Evolutionary conservation across 345 rosid species (phyloP), one percentile per base, ranked within the genome.

Genomic region (Kernera saxatilis): DNA sequence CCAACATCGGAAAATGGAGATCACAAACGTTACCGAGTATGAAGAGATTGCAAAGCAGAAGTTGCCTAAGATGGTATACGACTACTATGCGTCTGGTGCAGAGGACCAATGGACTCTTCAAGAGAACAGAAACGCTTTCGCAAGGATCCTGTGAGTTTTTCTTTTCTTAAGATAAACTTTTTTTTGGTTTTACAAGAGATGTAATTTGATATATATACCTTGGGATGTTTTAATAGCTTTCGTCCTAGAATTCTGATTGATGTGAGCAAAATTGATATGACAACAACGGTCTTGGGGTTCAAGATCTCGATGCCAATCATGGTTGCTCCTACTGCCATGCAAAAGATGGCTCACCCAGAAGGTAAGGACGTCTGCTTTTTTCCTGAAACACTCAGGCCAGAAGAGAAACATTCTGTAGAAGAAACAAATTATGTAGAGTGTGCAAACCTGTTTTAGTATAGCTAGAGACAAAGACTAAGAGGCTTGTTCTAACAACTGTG

Each of bases 321-420:
- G 95, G 78, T 89, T 84, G 95, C 95, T 69, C 95, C 95, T 35
- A 84, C 92, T 11, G 95, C 95, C 43, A 46, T 87, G 69, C 95
- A 87, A 79, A 89, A 87, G 79, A 87, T 89, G 95, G 95, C 95
- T 74, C 95, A 89, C 76, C 95, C 95, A 17, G 90, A 87, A 71
- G 95, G 95, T 87, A 76, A 18, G 52, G 4, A 33, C 2, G 17
- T 33, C 5, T 37, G 19, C 8, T 55, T 5, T 22, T 37, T 2
- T 35, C 64, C 15, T 14, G 10, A 19, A 36, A 41, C 17, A 44
- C 51, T 19, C 12, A 17, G 23, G 26, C 25, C 2, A 19, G 3
- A 19, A 45, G 26, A 19, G 37, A 36, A 64, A 56, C 4, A 11
- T 18, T 35, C 4, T 57, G 17, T 21, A 25, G 21, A 49, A 25